phyloP scores from a whole-genome alignment of 805 yeast genomes.

The Yarrowia bubula region DNA sequence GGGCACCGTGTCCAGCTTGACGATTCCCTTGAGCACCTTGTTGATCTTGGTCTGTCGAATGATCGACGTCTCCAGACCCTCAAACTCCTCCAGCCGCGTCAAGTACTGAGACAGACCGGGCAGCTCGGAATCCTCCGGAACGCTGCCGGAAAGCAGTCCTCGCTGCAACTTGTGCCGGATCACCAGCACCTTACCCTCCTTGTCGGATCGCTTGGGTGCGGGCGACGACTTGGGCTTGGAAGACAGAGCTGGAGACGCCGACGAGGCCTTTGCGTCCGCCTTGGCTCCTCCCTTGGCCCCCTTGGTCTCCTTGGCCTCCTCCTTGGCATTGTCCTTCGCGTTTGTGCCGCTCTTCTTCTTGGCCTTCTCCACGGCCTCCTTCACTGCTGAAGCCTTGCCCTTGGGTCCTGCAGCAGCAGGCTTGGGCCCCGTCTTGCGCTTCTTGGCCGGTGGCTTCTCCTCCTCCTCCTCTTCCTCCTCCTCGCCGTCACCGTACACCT shows the following conservation, averaged over 20 bases:
- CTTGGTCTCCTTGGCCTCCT: background rate
- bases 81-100: constrained; percentile 36
- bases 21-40: constrained; percentile 39
- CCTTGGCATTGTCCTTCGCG: background rate
- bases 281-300: background rate
- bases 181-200: constrained; percentile 32
- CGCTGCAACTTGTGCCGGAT: constrained; percentile 39
- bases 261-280: constrained; percentile 18
- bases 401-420: background rate
- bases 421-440: constrained; percentile 5
- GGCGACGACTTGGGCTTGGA: constrained; percentile 25
- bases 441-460: constrained; percentile 24
- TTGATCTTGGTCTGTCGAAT: constrained; percentile 40
- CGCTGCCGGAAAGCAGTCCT: constrained; percentile 9
- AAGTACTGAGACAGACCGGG: constrained; percentile 34
- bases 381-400: constrained; percentile 5
- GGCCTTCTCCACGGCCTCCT: constrained; percentile 6
- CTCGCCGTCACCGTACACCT: constrained; percentile 40
- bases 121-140: constrained; percentile 33
- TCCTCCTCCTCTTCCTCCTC: constrained; percentile 35
- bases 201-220: constrained; percentile 26
- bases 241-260: constrained; percentile 1
- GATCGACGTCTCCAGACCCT: constrained; percentile 36
- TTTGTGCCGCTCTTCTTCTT: background rate
- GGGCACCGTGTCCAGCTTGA: constrained; percentile 36